Evolutionary conservation across 345 rosid genomes (phyloP).

Genomic region (Boechera retrofracta): DNA sequence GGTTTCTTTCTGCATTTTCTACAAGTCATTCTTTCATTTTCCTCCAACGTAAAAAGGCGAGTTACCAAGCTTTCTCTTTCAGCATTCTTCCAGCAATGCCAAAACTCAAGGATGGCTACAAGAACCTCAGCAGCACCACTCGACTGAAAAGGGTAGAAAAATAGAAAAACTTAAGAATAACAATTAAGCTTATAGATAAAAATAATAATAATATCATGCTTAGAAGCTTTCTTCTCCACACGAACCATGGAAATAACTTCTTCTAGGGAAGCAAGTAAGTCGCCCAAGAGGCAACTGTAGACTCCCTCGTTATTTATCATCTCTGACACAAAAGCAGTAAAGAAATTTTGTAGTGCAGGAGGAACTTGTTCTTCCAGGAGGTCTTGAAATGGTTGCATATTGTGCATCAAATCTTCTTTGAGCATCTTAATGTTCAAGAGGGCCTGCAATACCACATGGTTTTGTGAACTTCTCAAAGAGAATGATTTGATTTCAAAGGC

Average conservation of each 20-base stretch:
- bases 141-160: slow-evolving; percentile 17
- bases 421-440: slow-evolving; percentile 19
- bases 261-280: slow-evolving; percentile 24
- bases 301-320: not conserved
- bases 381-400: not conserved
- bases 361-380: not conserved
- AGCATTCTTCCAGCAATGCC: slow-evolving; percentile 13
- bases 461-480: not conserved
- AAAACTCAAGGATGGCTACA: slow-evolving; percentile 24
- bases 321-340: slow-evolving; percentile 22
- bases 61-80: slow-evolving; percentile 20
- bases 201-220: not conserved
- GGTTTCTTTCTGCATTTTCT: slow-evolving; percentile 14
- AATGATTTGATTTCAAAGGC: not conserved
- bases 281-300: slow-evolving; percentile 20
- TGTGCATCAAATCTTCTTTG: slow-evolving; percentile 10
- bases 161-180: not conserved
- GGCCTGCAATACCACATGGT: slow-evolving; percentile 25
- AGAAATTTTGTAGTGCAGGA: not conserved
- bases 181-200: not conserved
- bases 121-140: slow-evolving; percentile 16
- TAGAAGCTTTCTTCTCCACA: slow-evolving; percentile 5
- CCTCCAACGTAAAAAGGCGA: slow-evolving; percentile 17
- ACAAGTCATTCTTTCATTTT: slow-evolving; percentile 16
- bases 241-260: slow-evolving; percentile 26